Percentiles rank a stretch among this genome's conserved stretches.
These are phyloP conservation scores for Cyathus striatus DNA, from an alignment of 768 basidiomycete species.

Conservation along the genomic window DNA sequence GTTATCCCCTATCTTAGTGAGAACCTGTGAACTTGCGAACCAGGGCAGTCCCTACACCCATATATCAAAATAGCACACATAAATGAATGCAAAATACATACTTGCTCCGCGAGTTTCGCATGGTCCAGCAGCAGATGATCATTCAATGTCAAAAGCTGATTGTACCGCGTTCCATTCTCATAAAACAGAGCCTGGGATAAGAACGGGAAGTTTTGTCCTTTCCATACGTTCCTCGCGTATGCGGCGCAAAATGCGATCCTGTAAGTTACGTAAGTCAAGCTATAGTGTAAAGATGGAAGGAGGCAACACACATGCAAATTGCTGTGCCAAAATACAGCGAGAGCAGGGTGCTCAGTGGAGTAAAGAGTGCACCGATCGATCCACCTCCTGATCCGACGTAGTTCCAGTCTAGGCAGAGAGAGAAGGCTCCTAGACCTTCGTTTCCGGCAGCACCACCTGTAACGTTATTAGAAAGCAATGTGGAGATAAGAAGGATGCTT, in stretches of 20 bases:
- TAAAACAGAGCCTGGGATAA: constrained; percentile 46
- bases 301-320: constrained; percentile 41
- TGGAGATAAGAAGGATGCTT: not conserved
- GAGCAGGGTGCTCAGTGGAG: constrained; percentile 50
- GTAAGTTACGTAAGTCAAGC: not conserved
- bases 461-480: not conserved
- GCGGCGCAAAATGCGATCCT: constrained; percentile 40
- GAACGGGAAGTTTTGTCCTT: constrained; percentile 57
- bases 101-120: constrained; percentile 38
- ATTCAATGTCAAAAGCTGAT: constrained; percentile 50
- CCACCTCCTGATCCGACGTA: constrained; percentile 43
- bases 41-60: constrained; percentile 35
- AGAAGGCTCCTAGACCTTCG: constrained; percentile 56
- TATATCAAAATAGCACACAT: constrained; percentile 8
- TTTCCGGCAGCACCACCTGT: constrained; percentile 52
- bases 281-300: not conserved
- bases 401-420: constrained; percentile 61
- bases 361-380: constrained; percentile 39
- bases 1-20: constrained; percentile 31
- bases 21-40: constrained; percentile 39
- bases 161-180: constrained; percentile 44
- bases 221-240: constrained; percentile 49
- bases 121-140: constrained; percentile 43
- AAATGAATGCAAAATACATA: constrained; percentile 19
- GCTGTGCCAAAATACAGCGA: constrained; percentile 44